Percentiles rank a stretch among this genome's conserved stretches.
These are phyloP conservation scores for Naematelia encephala DNA, from an alignment of 768 basidiomycete genomes.

Conservation along the genomic window DNA sequence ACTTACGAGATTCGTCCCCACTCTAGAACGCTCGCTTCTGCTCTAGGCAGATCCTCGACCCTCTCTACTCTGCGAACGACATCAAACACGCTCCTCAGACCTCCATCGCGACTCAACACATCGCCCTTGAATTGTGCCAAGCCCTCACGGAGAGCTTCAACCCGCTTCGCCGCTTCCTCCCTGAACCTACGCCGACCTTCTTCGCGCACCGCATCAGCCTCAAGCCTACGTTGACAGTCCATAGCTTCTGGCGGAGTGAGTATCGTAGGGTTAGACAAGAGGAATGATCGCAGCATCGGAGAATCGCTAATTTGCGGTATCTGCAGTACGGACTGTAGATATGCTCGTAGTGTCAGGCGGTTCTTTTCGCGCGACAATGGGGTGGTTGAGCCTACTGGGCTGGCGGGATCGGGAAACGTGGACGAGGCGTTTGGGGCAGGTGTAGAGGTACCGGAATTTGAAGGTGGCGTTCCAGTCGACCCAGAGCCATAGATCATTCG, in stretches of 20 bases:
- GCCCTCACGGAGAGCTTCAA: constrained; percentile 78
- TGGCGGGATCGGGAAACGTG: constrained; percentile 7
- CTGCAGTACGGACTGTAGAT: constrained; percentile 75
- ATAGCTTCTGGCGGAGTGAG: constrained; percentile 70
- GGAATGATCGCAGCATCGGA: constrained; percentile 78
- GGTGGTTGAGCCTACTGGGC: constrained; percentile 25
- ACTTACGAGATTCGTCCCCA: constrained; percentile 96
- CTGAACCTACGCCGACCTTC: constrained; percentile 83
- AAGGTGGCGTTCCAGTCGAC: constrained; percentile 5
- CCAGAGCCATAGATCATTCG: constrained; percentile 43
- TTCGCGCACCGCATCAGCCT: constrained; percentile 81
- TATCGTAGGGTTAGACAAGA: constrained; percentile 69
- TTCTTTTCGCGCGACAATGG: constrained; percentile 89
- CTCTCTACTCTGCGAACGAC: constrained; percentile 77
- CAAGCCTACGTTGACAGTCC: constrained; percentile 75
- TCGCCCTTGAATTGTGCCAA: constrained; percentile 88
- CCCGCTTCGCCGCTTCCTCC: constrained; percentile 76
- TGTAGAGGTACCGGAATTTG: not conserved
- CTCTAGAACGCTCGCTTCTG: constrained; percentile 85
- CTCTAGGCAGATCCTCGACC: constrained; percentile 71
- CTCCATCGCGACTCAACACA: constrained; percentile 64
- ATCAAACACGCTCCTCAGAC: constrained; percentile 80
- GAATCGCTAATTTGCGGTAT: constrained; percentile 74
- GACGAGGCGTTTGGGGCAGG: constrained; percentile 6
- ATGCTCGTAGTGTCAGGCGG: constrained; percentile 84